A percentile compares a stretch with the other conserved stretches of the same genome.
These are phyloP conservation scores for Arbutus unedo DNA, from an alignment of 148 eudicot genomes.

Conservation along the genomic window DNA sequence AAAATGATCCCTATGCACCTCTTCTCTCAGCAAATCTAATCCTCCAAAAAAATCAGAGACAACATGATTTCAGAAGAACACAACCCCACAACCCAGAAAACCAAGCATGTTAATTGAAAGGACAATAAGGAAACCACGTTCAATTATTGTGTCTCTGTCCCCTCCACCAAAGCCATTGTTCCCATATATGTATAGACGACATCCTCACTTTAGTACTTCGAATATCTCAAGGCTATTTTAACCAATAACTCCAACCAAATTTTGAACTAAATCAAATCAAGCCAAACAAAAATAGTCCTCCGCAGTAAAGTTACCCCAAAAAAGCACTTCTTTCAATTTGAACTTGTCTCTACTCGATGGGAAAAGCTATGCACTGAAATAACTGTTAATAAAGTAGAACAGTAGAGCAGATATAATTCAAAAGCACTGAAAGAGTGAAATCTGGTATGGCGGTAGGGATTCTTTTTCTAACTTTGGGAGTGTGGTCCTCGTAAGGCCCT, in stretches of 20 bases:
- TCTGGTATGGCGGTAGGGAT: background rate
- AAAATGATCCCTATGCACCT: background rate
- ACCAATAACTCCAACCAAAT: background rate
- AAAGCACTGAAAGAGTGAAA: background rate
- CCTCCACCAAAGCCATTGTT: background rate
- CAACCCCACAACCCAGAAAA: constrained; percentile 5
- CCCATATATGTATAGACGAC: background rate
- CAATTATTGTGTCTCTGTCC: constrained; percentile 14
- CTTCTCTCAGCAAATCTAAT: background rate
- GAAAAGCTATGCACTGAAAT: background rate
- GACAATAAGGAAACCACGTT: background rate
- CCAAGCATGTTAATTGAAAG: constrained; percentile 1
- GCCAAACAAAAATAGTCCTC: constrained; percentile 1
- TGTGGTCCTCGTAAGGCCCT: background rate
- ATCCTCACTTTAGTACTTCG: background rate
- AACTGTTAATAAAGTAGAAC: background rate
- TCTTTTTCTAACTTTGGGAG: background rate
- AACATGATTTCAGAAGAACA: constrained; percentile 6
- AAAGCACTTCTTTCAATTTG: background rate
- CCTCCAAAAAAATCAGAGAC: background rate
- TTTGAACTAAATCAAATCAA: background rate
- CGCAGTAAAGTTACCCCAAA: background rate
- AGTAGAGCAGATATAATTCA: background rate
- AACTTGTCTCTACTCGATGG: background rate
- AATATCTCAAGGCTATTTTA: background rate